phyloP scores from a whole-genome alignment of 176 grass and related monocot genomes.

The Musa beccarii region DNA sequence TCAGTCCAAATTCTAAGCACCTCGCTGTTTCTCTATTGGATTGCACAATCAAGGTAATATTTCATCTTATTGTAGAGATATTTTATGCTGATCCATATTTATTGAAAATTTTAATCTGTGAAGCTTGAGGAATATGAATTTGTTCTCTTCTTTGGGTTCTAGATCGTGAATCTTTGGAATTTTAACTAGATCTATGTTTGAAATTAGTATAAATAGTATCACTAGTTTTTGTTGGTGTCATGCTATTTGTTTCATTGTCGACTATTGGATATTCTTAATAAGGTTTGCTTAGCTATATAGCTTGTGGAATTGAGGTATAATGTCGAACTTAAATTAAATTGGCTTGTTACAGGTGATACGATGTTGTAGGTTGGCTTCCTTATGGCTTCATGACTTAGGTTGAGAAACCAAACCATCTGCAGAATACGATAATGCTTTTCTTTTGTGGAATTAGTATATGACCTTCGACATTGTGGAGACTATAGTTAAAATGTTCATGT shows the following conservation, averaged over 20 bases:
- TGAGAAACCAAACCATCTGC: too few species aligned
- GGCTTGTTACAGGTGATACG: too few species aligned
- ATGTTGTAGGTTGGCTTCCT: too few species aligned
- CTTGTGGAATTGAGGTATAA: too few species aligned
- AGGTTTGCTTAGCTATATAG: too few species aligned
- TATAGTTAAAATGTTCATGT: background rate
- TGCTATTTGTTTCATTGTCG: too few species aligned
- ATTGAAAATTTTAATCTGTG: background rate
- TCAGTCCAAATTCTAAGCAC: conserved; percentile 71
- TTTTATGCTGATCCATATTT: background rate
- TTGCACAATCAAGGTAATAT: conserved; percentile 72
- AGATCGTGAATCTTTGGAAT: background rate
- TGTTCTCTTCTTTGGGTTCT: background rate
- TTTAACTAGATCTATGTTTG: background rate
- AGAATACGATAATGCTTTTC: too few species aligned
- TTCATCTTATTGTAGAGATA: background rate
- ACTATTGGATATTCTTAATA: too few species aligned
- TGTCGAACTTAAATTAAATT: too few species aligned
- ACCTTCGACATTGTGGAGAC: background rate
- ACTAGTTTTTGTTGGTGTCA: too few species aligned
- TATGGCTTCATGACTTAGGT: too few species aligned
- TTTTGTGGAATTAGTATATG: background rate
- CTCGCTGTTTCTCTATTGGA: conserved; percentile 92
- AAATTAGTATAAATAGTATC: too few species aligned
- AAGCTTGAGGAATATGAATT: background rate